Evolutionary conservation across 208 protist genomes (phyloP).

Genomic region (Trypanosoma platydactyli): DNA sequence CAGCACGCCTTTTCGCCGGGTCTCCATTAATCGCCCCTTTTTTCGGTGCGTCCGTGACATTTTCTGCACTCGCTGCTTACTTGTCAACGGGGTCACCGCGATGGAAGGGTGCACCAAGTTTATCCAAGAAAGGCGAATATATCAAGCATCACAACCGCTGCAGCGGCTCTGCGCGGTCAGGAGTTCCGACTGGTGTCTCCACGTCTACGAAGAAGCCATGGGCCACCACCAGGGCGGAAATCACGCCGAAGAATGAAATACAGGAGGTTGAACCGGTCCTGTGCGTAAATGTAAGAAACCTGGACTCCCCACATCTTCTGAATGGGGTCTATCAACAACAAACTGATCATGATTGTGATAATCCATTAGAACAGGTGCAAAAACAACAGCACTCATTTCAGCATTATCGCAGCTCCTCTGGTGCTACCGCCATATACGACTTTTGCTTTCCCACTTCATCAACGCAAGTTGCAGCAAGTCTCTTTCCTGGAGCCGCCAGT

Average conservation of each 20-base stretch:
- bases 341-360: background rate
- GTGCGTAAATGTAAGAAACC: slow-evolving; percentile 1
- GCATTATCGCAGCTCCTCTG: background rate
- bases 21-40: slow-evolving; percentile 4
- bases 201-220: slow-evolving; percentile 23
- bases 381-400: background rate
- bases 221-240: slow-evolving; percentile 8
- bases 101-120: slow-evolving; percentile 23
- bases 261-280: background rate
- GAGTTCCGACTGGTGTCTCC: background rate
- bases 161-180: background rate
- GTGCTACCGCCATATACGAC: background rate
- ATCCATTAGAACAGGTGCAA: background rate
- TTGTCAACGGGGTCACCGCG: slow-evolving; percentile 27
- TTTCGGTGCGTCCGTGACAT: slow-evolving; percentile 3
- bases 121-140: background rate
- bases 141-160: background rate
- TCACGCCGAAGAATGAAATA: background rate
- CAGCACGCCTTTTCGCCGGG: background rate
- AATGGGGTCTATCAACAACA: background rate
- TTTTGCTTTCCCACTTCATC: slow-evolving; percentile 1
- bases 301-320: background rate
- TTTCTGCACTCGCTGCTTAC: slow-evolving; percentile 7
- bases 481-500: background rate
- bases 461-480: background rate